Evolutionary conservation across 495 filamentous ascomycete genomes (phyloP).

Genomic region (Lentithecium fluviatile): DNA sequence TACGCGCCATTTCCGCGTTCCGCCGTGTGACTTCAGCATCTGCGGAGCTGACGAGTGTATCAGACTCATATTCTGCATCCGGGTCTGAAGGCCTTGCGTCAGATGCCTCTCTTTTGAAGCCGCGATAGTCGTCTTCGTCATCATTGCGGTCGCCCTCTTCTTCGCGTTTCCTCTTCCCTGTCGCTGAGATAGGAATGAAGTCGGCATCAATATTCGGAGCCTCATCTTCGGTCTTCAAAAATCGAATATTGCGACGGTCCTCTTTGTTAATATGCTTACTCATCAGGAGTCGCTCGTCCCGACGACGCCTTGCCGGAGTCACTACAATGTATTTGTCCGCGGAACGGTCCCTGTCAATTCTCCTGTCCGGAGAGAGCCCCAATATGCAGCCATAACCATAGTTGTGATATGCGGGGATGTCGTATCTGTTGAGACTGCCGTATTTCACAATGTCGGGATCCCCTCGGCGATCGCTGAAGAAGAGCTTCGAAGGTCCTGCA

Average conservation of each 20-base stretch:
- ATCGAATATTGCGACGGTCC: neutral
- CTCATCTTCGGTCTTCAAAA: neutral
- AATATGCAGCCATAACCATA: conserved; percentile 59
- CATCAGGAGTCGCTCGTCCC: conserved; percentile 12
- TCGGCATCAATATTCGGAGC: conserved; percentile 10
- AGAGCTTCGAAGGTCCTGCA: conserved; percentile 9
- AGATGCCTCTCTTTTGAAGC: conserved; percentile 51
- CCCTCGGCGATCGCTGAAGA: conserved; percentile 49
- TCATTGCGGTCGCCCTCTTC: conserved; percentile 25
- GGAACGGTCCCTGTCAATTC: conserved; percentile 51
- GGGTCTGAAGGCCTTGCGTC: conserved; percentile 54
- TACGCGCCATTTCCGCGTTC: conserved; percentile 58
- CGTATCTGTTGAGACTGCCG: conserved; percentile 61
- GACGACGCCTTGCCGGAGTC: neutral
- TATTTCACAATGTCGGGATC: conserved; percentile 62
- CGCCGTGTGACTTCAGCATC: conserved; percentile 48
- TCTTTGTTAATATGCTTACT: conserved; percentile 5
- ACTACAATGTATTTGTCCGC: conserved; percentile 23
- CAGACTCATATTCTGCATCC: conserved; percentile 43
- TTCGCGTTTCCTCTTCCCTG: conserved; percentile 36
- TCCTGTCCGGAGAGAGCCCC: conserved; percentile 49
- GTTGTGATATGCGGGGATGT: conserved; percentile 59
- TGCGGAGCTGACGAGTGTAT: conserved; percentile 18
- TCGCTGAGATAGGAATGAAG: conserved; percentile 23
- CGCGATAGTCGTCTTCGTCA: conserved; percentile 59